phyloP scores from a whole-genome alignment of 2,329 filamentous ascomycete species.

The Fusarium nygamai region DNA sequence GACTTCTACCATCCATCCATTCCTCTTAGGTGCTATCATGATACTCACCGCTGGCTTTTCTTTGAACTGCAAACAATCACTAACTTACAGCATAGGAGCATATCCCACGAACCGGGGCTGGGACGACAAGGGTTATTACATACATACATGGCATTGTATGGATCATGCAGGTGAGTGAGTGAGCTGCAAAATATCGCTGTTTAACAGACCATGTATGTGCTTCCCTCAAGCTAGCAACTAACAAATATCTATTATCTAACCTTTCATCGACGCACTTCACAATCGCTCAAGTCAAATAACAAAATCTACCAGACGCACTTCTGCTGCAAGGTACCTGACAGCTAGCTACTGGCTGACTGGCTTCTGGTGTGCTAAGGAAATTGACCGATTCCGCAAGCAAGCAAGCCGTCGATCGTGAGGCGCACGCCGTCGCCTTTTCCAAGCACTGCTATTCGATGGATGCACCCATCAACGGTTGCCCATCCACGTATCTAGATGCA shows the following conservation, averaged over 20 bases:
- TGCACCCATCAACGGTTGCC: constrained; percentile 22
- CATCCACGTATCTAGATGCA: constrained; percentile 16
- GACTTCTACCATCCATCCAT: neutral
- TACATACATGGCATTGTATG: constrained; percentile 7
- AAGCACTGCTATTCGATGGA: constrained; percentile 21
- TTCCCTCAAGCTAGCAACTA: neutral
- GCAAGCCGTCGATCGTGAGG: constrained; percentile 23
- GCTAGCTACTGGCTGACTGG: neutral
- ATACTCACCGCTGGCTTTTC: constrained; percentile 23
- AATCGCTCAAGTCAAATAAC: neutral
- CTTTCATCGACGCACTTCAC: neutral
- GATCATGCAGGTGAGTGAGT: constrained; percentile 4
- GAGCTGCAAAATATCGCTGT: neutral
- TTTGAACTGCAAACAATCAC: neutral
- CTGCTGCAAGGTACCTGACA: constrained; percentile 17
- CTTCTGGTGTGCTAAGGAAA: neutral
- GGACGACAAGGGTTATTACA: constrained; percentile 10
- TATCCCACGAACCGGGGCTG: neutral
- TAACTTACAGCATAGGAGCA: neutral
- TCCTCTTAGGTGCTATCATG: neutral
- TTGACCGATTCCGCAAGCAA: constrained; percentile 23
- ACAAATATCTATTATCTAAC: too few relatives aligned
- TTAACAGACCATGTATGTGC: neutral
- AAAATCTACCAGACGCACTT: neutral
- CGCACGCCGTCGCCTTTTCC: constrained; percentile 20